Percentiles rank a stretch among this genome's conserved stretches.
Conservation (phyloP, 345 rosid genomes). For the Carallia pectinifolia region DNA sequence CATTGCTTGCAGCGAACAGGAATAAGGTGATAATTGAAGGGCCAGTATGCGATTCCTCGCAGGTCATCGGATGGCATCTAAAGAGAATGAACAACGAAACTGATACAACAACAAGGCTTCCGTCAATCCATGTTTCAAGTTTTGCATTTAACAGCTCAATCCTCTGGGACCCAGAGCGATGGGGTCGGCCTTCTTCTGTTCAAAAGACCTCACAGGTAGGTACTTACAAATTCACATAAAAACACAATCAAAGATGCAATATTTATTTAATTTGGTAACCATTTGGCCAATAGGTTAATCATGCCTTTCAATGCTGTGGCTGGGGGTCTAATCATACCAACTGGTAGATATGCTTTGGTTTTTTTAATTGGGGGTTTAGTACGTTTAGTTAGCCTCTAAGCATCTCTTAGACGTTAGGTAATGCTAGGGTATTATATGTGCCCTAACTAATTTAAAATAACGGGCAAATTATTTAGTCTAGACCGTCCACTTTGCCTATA, state of each 20-base stretch:
- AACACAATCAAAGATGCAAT: background rate
- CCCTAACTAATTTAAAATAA: no score
- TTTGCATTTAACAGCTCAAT: conserved; percentile 70
- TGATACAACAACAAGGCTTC: conserved; percentile 26
- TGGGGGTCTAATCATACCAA: conserved; percentile 18
- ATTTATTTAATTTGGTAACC: background rate
- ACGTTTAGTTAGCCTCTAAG: conserved; percentile 5
- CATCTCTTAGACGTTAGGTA: background rate
- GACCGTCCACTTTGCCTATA: no score
- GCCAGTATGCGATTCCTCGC: conserved; percentile 75
- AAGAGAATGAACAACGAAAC: conserved; percentile 54
- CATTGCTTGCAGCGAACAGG: conserved; percentile 58
- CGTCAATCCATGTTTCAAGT: conserved; percentile 36
- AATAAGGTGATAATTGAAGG: conserved; percentile 71
- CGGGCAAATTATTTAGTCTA: no score
- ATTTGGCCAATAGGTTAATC: background rate
- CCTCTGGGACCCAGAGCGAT: conserved; percentile 88
- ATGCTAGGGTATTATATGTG: background rate
- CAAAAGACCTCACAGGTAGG: conserved; percentile 29
- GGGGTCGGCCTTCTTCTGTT: conserved; percentile 59
- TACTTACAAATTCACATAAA: background rate
- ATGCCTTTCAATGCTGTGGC: background rate
- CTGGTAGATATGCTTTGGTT: conserved; percentile 6
- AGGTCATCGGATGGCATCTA: conserved; percentile 86
- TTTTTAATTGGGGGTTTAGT: background rate